Base-by-base conservation (phyloP, 2,329 filamentous ascomycete genomes). In the Aspergillus versicolor region DNA sequence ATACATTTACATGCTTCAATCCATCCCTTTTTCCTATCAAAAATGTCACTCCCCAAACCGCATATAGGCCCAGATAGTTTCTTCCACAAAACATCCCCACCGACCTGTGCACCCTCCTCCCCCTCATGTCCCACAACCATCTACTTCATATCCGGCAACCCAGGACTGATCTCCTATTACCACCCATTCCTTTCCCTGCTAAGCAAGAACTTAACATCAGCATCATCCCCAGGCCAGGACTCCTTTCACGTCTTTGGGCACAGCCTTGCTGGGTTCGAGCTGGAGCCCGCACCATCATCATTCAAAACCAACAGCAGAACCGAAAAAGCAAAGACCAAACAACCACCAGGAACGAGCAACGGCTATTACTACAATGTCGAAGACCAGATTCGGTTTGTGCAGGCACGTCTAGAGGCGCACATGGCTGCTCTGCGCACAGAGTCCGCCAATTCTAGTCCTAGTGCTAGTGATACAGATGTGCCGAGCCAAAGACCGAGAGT, bases 91-190 rank as follows among this genome's bases (percentile, higher is more conserved):
- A 66, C 49, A 52, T 24, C 45, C 24, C 7, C 24, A 32, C 53
- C 60, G 40, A 55, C 30, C 27, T 46, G 6, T 21, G 5, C 42
- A 27, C 27, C 56, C 22, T 47, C 52, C 9, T 1, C 54, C 6
- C 15, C 43, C n/a, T 13, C 32, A 27, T 43, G 27, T 24, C 63
- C 58, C 9, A 65, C 65, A 3, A 67, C 71, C 30, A 69, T 78
- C 12, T 80, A 75, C 63, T 78, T 82, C 55, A 75, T 83, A 32
- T 75, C 79, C 21, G 80, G 80, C 24, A 83, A 82, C 60, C 78
- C 80, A 2, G 77, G 79, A 2, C 66, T 82, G 37, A 78, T 81
- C 53, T 70, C 72, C 7, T 83, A 82, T 70, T 81, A 79, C 62
- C 69, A 76, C 55, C 66, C 69, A 2, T 79, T 79, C 58, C 65